Percentiles rank a stretch among this genome's conserved stretches.
phyloP scores from a whole-genome alignment of 495 filamentous ascomycete species.

The Neohortaea acidophila region DNA sequence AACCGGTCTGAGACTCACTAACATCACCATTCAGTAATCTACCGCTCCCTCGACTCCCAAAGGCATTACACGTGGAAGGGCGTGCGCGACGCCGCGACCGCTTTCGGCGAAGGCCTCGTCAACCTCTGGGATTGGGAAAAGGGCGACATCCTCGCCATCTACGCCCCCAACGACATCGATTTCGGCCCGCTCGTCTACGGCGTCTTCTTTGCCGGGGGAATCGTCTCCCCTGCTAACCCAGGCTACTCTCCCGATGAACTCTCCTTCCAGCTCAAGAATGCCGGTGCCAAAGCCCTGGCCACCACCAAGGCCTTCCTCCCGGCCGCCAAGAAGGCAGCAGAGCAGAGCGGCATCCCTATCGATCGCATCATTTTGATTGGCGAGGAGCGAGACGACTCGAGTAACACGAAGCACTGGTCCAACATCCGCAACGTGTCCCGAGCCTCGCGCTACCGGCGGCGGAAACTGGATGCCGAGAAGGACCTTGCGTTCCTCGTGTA shows the following conservation, averaged over 20 bases:
- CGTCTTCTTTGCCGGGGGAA: constrained; percentile 67
- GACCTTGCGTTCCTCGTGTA: constrained; percentile 52
- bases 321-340: constrained; percentile 49
- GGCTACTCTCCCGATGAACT: constrained; percentile 75
- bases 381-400: constrained; percentile 45
- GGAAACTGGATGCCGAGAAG: constrained; percentile 37
- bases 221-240: constrained; percentile 75
- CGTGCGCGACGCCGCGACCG: constrained; percentile 44
- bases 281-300: constrained; percentile 57
- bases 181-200: constrained; percentile 51
- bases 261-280: constrained; percentile 76
- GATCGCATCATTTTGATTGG: constrained; percentile 64
- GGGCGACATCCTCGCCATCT: constrained; percentile 38
- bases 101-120: constrained; percentile 68
- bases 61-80: constrained; percentile 58
- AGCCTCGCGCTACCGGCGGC: constrained; percentile 32
- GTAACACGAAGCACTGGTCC: constrained; percentile 58
- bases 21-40: constrained; percentile 50
- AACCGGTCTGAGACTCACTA: neutral
- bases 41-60: constrained; percentile 46
- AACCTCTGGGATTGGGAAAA: constrained; percentile 60
- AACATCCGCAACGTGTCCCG: constrained; percentile 48
- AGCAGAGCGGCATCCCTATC: constrained; percentile 47
- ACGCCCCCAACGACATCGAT: constrained; percentile 28
- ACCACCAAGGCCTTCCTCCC: constrained; percentile 52